phyloP scores from a whole-genome alignment of 2,329 filamentous ascomycete species.

The Aspergillus glaucus region DNA sequence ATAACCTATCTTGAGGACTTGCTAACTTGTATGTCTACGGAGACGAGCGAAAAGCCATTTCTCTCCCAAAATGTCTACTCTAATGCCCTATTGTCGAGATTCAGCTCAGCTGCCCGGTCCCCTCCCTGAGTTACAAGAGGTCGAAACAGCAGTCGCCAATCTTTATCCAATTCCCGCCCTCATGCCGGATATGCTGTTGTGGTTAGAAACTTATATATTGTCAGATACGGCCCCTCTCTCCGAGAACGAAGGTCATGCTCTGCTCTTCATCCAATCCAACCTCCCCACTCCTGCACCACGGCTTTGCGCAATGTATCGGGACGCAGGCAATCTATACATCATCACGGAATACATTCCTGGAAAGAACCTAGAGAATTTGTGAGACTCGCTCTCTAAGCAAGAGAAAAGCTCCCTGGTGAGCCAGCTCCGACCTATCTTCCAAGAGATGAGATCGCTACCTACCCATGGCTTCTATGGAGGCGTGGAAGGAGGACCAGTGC shows the following conservation, averaged over 20 bases:
- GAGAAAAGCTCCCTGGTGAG: background rate
- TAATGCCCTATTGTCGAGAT: constrained; percentile 13
- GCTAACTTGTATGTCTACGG: too few species aligned
- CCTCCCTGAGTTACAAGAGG: constrained; percentile 13
- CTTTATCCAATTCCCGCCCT: constrained; percentile 12
- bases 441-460: background rate
- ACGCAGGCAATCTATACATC: background rate
- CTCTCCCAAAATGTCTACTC: background rate
- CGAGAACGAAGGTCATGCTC: constrained; percentile 18
- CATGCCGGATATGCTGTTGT: constrained; percentile 12
- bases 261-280: constrained; percentile 13
- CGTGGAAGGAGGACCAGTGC: background rate
- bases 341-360: background rate
- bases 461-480: background rate
- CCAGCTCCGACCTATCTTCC: background rate
- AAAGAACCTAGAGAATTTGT: background rate
- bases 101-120: constrained; percentile 11
- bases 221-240: constrained; percentile 16
- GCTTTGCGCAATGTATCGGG: background rate
- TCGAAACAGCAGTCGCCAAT: constrained; percentile 9
- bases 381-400: background rate
- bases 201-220: constrained; percentile 13
- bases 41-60: too few species aligned
- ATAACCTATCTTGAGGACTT: too few species aligned
- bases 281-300: constrained; percentile 9